Evolutionary conservation across 2,329 filamentous ascomycete species (phyloP).

Genomic region (Myriosclerotinia curreyana): DNA sequence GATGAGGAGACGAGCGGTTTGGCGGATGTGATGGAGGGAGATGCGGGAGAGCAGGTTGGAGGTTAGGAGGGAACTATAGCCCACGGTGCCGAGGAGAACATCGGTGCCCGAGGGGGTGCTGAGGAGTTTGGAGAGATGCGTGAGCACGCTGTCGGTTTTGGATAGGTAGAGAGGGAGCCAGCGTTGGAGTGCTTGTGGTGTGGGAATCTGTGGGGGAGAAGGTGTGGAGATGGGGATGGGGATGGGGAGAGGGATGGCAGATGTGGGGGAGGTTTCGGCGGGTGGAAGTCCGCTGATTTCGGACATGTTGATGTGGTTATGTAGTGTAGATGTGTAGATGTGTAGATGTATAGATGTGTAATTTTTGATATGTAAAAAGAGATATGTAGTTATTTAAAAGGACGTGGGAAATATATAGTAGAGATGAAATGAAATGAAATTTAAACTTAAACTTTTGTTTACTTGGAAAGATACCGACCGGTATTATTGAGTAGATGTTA

Average conservation of each 20-base stretch:
- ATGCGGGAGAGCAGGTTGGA: conserved; percentile 51
- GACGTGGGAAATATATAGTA: not conserved
- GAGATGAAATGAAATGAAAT: conserved; percentile 4
- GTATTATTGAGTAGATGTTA: no score
- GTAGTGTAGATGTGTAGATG: not conserved
- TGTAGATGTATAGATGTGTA: not conserved
- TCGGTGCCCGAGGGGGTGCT: conserved; percentile 68
- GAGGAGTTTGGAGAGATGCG: conserved; percentile 60
- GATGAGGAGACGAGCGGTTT: conserved; percentile 51
- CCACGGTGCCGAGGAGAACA: conserved; percentile 63
- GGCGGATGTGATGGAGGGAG: conserved; percentile 56
- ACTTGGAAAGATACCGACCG: no score
- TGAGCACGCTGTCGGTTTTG: conserved; percentile 41
- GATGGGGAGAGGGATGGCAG: conserved; percentile 24
- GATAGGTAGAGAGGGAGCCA: conserved; percentile 39
- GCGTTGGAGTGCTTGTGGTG: conserved; percentile 28
- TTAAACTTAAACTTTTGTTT: conserved; percentile 4
- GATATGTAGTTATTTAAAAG: not conserved
- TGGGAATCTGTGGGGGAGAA: conserved; percentile 26
- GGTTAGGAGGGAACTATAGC: conserved; percentile 62
- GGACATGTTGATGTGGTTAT: conserved; percentile 30
- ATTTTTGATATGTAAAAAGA: not conserved
- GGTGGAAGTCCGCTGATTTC: conserved; percentile 31
- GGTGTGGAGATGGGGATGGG: conserved; percentile 22
- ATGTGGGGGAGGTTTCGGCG: conserved; percentile 29